A percentile compares a stretch with the other conserved stretches of the same genome.
Conservation (phyloP, 75 land plant species). For the Chamaecyparis obtusa region DNA sequence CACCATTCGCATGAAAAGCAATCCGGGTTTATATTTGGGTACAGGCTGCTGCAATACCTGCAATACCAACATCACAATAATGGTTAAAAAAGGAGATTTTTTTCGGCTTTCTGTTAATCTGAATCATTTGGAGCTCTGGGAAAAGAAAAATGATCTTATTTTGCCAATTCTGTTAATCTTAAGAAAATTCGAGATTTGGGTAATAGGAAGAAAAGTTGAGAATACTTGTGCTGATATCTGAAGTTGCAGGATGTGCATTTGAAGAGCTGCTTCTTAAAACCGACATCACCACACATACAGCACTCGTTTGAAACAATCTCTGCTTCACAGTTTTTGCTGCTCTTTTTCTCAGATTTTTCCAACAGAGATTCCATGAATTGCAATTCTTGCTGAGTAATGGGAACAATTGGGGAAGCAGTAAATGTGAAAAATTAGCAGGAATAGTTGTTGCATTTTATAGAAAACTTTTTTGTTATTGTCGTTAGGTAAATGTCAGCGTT, state of each 20-base stretch:
- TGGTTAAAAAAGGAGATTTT: too few relatives aligned
- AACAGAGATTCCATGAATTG: neutral
- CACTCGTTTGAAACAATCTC: neutral
- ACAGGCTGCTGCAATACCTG: slow-evolving; percentile 8
- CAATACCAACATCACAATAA: neutral
- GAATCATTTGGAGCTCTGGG: too few relatives aligned
- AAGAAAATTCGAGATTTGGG: neutral
- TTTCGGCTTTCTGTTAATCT: too few relatives aligned
- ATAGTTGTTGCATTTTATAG: too few relatives aligned
- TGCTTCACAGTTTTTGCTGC: too few relatives aligned
- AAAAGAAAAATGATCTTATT: too few relatives aligned
- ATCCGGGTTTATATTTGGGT: neutral
- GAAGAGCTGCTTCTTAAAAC: neutral
- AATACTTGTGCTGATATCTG: slow-evolving; percentile 16
- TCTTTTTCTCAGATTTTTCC: neutral
- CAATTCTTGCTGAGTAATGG: too few relatives aligned
- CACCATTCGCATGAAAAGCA: neutral
- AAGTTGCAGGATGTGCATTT: neutral
- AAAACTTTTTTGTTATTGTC: too few relatives aligned
- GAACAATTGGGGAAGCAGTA: too few relatives aligned
- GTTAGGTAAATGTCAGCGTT: too few relatives aligned
- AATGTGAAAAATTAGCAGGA: too few relatives aligned
- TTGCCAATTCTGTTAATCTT: neutral
- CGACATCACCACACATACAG: slow-evolving; percentile 6
- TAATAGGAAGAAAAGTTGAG: neutral